These are phyloP conservation scores for Tricholoma flavovirens DNA, from an alignment of 768 basidiomycete species.

Conservation along the genomic window DNA sequence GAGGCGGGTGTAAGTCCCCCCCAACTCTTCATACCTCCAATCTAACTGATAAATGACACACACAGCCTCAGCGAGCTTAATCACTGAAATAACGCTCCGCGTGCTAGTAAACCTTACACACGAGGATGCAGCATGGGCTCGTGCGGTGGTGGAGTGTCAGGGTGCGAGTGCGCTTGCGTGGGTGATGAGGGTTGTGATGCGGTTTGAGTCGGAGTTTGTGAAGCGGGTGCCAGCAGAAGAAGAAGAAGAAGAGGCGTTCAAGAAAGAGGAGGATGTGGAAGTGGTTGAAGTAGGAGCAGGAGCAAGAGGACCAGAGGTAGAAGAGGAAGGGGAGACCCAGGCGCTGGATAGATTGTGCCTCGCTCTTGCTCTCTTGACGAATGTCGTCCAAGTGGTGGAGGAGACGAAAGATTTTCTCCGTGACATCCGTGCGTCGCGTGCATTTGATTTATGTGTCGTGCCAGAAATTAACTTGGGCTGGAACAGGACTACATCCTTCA, in stretches of 20 bases:
- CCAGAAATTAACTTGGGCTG: neutral
- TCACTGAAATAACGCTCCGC: conserved; percentile 49
- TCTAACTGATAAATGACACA: neutral
- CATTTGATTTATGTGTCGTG: neutral
- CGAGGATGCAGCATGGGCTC: conserved; percentile 50
- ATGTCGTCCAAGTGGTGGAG: conserved; percentile 59
- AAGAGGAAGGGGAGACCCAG: conserved; percentile 28
- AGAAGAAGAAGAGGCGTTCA: conserved; percentile 6
- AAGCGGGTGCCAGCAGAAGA: neutral
- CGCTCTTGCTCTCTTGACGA: conserved; percentile 68
- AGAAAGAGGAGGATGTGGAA: conserved; percentile 5
- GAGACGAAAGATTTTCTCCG: conserved; percentile 42
- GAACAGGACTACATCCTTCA: conserved; percentile 42
- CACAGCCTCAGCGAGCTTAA: conserved; percentile 31
- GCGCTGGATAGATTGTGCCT: conserved; percentile 71
- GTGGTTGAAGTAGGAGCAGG: conserved; percentile 8
- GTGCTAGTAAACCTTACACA: conserved; percentile 72
- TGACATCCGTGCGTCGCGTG: conserved; percentile 39
- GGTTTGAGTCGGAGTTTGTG: neutral
- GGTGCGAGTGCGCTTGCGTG: conserved; percentile 35
- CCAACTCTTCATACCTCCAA: conserved; percentile 6
- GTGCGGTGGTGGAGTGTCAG: conserved; percentile 41
- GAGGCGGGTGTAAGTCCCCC: conserved; percentile 15
- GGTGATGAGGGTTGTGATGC: conserved; percentile 38
- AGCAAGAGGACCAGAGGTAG: conserved; percentile 10